Base-by-base conservation (phyloP, 2,329 filamentous ascomycete species). In the Trichoderma asperellum region DNA sequence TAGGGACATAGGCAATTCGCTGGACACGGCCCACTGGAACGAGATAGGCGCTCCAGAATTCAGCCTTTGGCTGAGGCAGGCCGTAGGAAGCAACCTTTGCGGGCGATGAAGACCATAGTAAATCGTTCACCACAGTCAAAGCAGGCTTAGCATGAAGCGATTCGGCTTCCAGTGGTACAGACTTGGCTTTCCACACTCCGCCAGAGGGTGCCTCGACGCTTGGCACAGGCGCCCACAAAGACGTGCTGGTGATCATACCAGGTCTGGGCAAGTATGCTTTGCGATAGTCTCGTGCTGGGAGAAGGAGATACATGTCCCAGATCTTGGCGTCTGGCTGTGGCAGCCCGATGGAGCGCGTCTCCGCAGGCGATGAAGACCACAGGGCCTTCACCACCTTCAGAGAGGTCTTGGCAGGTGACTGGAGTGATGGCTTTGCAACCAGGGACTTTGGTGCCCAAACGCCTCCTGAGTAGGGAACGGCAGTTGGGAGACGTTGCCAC, bases 191-290 rank as follows among this genome's bases (percentile, higher is more conserved):
- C 60, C 60, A 63, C 16, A 63, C n/a, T 37, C 60, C 60, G 21
- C 49, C 60, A 14, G 47, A 63, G 6, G 27, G n/a, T 24, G 59
- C 21, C 32, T 53, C 34, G 2, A 29, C 12, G 18, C 4, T 16
- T 11, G 47, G 49, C 4, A 40, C 2, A 47, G 66, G 49, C 4
- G 47, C 64, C 82, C 82, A 83, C 52, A 83, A 72, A 5, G 76
- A 69, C 18, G 73, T 75, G 72, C 80, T 83, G 70, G 81, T 76
- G 43, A 84, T 76, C 16, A 73, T 68, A 18, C 73, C 70, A 14
- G 76, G 73, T 57, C 78, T 76, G 11, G 76, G 70, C 35, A 53
- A 4, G 27, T 66, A 21, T 8, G 55, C 37, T 7, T 40, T 47
- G 8, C 65, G 53, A 21, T 35, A 16, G 10, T 63, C 18, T 62